Conservation (phyloP, 2,329 filamentous ascomycete species). For the Thyridium curvatum region DNA sequence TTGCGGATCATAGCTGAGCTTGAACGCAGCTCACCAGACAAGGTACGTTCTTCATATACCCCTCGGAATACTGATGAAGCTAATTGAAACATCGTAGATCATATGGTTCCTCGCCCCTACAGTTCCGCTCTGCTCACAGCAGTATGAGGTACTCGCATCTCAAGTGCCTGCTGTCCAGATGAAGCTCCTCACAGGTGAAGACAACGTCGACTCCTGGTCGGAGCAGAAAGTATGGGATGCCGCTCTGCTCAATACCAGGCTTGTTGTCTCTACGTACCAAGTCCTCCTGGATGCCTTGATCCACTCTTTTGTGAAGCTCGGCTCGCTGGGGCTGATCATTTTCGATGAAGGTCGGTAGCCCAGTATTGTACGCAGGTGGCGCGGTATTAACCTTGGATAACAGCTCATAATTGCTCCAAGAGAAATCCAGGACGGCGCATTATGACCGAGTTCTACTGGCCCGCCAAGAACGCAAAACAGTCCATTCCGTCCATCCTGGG, state of each 20-base stretch:
- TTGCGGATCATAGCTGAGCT: constrained; percentile 62
- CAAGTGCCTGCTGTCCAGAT: constrained; percentile 56
- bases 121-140: constrained; percentile 60
- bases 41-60: constrained; percentile 34
- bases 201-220: constrained; percentile 69
- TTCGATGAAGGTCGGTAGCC: constrained; percentile 69
- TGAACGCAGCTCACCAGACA: constrained; percentile 41
- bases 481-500: constrained; percentile 64
- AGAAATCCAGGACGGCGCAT: constrained; percentile 62
- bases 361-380: not conserved
- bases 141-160: constrained; percentile 50
- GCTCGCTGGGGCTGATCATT: constrained; percentile 60
- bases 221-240: constrained; percentile 42
- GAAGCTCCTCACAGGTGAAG: constrained; percentile 59
- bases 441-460: constrained; percentile 67
- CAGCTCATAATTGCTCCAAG: constrained; percentile 68
- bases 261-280: constrained; percentile 75
- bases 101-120: constrained; percentile 73
- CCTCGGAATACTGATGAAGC: constrained; percentile 8
- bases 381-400: constrained; percentile 7
- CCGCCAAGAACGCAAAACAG: constrained; percentile 27
- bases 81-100: constrained; percentile 29
- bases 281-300: constrained; percentile 67
- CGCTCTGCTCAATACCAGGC: constrained; percentile 54
- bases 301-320: constrained; percentile 67